Base-by-base conservation (phyloP, 257 asterid genomes). In the Leptodermis oblonga region DNA sequence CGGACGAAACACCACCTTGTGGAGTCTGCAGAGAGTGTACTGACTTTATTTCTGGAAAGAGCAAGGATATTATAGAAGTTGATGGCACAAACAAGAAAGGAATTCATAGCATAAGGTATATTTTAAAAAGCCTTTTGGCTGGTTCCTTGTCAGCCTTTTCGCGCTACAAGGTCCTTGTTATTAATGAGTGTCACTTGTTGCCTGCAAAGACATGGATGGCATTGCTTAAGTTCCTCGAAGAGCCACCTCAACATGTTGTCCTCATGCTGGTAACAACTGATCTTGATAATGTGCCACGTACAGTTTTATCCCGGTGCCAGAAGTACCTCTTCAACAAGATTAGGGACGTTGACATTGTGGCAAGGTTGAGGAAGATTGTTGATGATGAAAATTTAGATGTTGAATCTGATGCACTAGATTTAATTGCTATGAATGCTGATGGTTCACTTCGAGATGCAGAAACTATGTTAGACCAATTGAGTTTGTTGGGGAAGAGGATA, bases 361-460 rank as follows among this genome's bases (percentile, higher is more conserved):
- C 80, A 26, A 84, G 97, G 66, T 79, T 94, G 69, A 83, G 77
- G 86, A 91, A 86, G 86, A 88, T 94, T 48, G 86, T 82, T 33
- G 25, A 67, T 17, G 89, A 85, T 7, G 98, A 89, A 78, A 85
- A 80, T 45, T 72, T 89, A 71, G 97, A 92, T 66, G 89, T 86
- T 45, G 99, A 91, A 46, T 30, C 80, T 17, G 95, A 94, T 74
- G 98, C 99, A 15, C 59, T 94, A 20, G 96, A 94, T 72, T 71
- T 94, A 80, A 92, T 94, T 74, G 96, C 97, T 53, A 70, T 81
- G 26, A 94, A 92, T 81, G 97, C 98, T 7, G 94, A 94, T 84
- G 99, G 99, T 64, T 94, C 99, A 5, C 83, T 89, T 60, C 83
- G 92, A 61, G 99, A 94, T 79, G 98, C 97, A 15, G 97, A 94